Conservation (phyloP, 257 asterid genomes). For the Anisodus tanguticus region DNA sequence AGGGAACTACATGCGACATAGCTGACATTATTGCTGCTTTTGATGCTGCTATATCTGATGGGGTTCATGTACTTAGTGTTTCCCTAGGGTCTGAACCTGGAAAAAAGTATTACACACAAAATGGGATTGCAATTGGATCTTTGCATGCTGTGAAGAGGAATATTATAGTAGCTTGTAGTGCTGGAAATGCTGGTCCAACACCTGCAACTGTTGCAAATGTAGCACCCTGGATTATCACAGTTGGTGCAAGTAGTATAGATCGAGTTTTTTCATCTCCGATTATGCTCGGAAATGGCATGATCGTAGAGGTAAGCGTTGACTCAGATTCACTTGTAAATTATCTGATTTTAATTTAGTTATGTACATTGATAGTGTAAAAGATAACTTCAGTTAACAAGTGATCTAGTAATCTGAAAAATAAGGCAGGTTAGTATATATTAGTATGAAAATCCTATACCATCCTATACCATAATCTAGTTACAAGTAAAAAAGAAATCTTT, state of each 20-base stretch:
- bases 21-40: conserved; percentile 52
- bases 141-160: conserved; percentile 40
- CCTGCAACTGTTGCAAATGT: conserved; percentile 39
- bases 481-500: not conserved
- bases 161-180: conserved; percentile 49
- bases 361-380: not conserved
- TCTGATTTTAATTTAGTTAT: not conserved
- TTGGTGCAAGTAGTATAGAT: conserved; percentile 52
- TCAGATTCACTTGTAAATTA: not conserved
- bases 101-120: not conserved
- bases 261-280: conserved; percentile 40
- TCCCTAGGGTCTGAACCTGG: conserved; percentile 40
- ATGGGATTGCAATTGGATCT: conserved; percentile 45
- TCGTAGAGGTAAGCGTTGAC: conserved; percentile 33
- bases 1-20: conserved; percentile 33
- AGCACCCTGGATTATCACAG: conserved; percentile 55
- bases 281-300: conserved; percentile 43
- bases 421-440: no score
- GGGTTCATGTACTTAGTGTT: conserved; percentile 45
- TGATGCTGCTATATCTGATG: conserved; percentile 56
- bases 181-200: conserved; percentile 44
- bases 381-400: no score
- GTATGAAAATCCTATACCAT: no score
- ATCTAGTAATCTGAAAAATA: no score
- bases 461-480: no score